These are phyloP conservation scores for Scedosporium minutisporum DNA, from an alignment of 2,329 filamentous ascomycete species.

Conservation along the genomic window DNA sequence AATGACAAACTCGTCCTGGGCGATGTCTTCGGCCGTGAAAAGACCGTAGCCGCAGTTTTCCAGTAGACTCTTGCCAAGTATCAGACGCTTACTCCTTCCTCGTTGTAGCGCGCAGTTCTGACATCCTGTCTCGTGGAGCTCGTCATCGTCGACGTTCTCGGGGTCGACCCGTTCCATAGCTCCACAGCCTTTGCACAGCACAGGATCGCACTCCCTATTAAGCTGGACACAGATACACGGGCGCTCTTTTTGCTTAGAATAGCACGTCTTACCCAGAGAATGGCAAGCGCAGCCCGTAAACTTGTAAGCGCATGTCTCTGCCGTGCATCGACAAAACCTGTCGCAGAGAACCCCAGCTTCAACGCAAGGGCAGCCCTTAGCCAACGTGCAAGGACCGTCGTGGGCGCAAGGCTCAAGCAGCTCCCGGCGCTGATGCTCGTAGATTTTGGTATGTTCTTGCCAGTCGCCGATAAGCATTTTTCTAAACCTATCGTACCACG, in stretches of 20 bases:
- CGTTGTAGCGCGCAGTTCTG: conserved; percentile 66
- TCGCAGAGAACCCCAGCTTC: conserved; percentile 57
- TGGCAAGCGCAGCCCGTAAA: conserved; percentile 61
- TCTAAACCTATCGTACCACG: conserved; percentile 48
- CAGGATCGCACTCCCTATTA: conserved; percentile 72
- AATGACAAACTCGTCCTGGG: conserved; percentile 62
- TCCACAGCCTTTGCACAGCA: conserved; percentile 63
- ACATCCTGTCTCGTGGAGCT: conserved; percentile 50
- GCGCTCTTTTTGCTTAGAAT: conserved; percentile 43
- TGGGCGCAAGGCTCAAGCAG: conserved; percentile 59
- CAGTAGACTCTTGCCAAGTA: conserved; percentile 62
- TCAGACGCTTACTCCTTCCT: conserved; percentile 52
- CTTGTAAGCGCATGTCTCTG: conserved; percentile 49
- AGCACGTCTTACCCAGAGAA: conserved; percentile 47
- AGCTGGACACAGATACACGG: conserved; percentile 63
- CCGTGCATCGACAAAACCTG: conserved; percentile 57
- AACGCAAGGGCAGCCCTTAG: conserved; percentile 53
- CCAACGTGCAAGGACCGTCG: conserved; percentile 52
- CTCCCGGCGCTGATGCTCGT: conserved; percentile 46
- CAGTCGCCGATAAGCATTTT: conserved; percentile 46
- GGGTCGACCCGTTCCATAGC: conserved; percentile 60
- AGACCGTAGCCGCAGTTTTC: conserved; percentile 64
- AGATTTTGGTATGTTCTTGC: conserved; percentile 44
- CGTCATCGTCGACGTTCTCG: conserved; percentile 50
- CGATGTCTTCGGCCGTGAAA: conserved; percentile 59